A percentile compares a stretch with the other conserved stretches of the same genome.
Evolutionary conservation across 495 filamentous ascomycete genomes (phyloP).

Genomic region (Evansstolkia leycettana): DNA sequence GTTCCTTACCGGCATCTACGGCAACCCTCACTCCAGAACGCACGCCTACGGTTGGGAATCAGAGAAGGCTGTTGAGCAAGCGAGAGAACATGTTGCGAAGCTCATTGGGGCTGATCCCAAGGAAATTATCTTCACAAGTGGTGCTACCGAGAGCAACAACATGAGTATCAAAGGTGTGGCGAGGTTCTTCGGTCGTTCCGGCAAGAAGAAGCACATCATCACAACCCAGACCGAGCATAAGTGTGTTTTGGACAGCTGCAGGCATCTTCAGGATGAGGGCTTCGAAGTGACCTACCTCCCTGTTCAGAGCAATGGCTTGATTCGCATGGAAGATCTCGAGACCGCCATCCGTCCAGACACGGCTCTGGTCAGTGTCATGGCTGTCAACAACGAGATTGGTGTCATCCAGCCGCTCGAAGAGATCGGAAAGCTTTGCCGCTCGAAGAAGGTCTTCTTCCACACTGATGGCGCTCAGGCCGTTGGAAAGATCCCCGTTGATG

Average conservation of each 20-base stretch:
- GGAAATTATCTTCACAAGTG: slow-evolving; percentile 97
- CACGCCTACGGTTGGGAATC: slow-evolving; percentile 99
- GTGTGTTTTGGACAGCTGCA: slow-evolving; percentile 92
- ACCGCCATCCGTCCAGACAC: slow-evolving; percentile 86
- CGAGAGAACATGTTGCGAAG: slow-evolving; percentile 68
- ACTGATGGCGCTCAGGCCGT: slow-evolving; percentile 96
- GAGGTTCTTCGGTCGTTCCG: slow-evolving; percentile 78
- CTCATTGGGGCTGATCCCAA: slow-evolving; percentile 92
- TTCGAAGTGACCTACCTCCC: slow-evolving; percentile 94
- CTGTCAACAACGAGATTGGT: slow-evolving; percentile 98
- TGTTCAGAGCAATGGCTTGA: slow-evolving; percentile 70
- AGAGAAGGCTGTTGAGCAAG: slow-evolving; percentile 81
- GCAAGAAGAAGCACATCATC: slow-evolving; percentile 97
- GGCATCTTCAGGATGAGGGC: slow-evolving; percentile 93
- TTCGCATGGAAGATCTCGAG: slow-evolving; percentile 79
- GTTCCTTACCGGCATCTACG: slow-evolving; percentile 84
- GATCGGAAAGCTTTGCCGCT: slow-evolving; percentile 84
- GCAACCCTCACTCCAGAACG: slow-evolving; percentile 93
- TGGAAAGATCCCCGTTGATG: slow-evolving; percentile 92
- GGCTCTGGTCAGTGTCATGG: slow-evolving; percentile 88
- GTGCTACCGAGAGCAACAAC: slow-evolving; percentile 97
- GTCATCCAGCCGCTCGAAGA: slow-evolving; percentile 91
- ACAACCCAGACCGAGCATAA: slow-evolving; percentile 98
- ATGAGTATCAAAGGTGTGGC: slow-evolving; percentile 99
- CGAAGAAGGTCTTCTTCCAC: slow-evolving; percentile 95